phyloP scores from a whole-genome alignment of 2,329 filamentous ascomycete species.

The Claviceps monticola region DNA sequence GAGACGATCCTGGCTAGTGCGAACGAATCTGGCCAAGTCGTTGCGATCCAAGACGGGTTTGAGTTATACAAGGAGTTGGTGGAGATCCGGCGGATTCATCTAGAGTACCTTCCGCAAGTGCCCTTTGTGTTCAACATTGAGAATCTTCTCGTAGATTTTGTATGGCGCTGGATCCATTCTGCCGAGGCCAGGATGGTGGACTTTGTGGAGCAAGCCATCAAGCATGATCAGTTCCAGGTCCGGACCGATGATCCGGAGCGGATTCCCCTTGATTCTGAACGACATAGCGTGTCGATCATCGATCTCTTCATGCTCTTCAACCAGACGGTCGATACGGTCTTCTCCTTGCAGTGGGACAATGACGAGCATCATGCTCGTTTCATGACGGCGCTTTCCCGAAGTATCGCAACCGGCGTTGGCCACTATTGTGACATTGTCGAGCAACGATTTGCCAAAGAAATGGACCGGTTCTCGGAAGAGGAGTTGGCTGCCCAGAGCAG shows the following conservation, averaged over 20 bases:
- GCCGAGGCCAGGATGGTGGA: conserved; percentile 67
- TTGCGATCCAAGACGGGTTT: conserved; percentile 85
- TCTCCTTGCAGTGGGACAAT: conserved; percentile 80
- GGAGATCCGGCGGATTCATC: conserved; percentile 70
- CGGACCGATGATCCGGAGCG: conserved; percentile 49
- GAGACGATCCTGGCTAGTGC: conserved; percentile 64
- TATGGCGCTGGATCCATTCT: conserved; percentile 84
- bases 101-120: conserved; percentile 54
- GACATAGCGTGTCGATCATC: conserved; percentile 85
- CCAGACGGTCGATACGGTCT: conserved; percentile 76
- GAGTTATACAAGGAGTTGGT: conserved; percentile 83
- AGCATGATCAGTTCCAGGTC: conserved; percentile 75
- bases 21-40: conserved; percentile 54
- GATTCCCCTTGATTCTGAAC: conserved; percentile 60
- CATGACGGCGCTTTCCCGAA: conserved; percentile 84
- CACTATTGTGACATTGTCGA: conserved; percentile 89
- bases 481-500: conserved; percentile 67
- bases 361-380: conserved; percentile 90
- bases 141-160: conserved; percentile 73
- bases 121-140: conserved; percentile 84
- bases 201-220: conserved; percentile 83
- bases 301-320: conserved; percentile 93
- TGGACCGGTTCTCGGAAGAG: conserved; percentile 82
- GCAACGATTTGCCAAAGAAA: conserved; percentile 71
- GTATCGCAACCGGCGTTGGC: conserved; percentile 68